Base-by-base conservation (phyloP, 225 moss, liverwort and hornwort genomes). In the Climacium dendroides region DNA sequence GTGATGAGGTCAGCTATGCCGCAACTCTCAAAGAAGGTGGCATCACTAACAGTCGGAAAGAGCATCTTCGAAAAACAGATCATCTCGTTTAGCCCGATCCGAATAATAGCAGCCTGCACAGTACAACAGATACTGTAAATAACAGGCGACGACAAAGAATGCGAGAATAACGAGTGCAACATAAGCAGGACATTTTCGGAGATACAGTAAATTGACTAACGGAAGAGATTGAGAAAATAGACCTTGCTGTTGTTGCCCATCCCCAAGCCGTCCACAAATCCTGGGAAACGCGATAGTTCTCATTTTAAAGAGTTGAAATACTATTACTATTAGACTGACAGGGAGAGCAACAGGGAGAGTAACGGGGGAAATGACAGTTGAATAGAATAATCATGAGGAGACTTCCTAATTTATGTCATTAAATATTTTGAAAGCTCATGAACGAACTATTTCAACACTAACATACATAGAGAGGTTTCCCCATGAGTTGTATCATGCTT, bases 231-330 rank as follows among this genome's bases (percentile, higher is more conserved):
- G 39, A 69, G 7, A 79, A 75, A n/a, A 70, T 23, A 72, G 77
- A 95, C 96, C 96, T 96, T 96, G 83, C 88, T 95, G 86, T 96
- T 95, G 90, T 94, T 95, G 87, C 95, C 94, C 94, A 95, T 90
- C 82, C 91, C 90, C 80, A 96, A 91, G 83, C 94, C 96, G 84
- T 96, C 94, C 83, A 96, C 95, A 66, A 96, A 89, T 75, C 95
- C 96, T 96, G 93, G 55, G 52, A 90, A 48, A 43, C 43, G 65
- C 88, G 30, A 67, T 13, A 47, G 18, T 34, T 54, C 82, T 80
- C 26, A 79, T 59, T 54, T 62, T 48, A 79, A 73, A 50, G 23
- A 58, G 61, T 45, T 80, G 13, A 85, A 62, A 47, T n/a, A n/a
- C n/a, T n/a, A n/a, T n/a, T 74, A 65, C 23, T 50, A 71, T 22